Evolutionary conservation across 768 basidiomycete species (phyloP).

Genomic region (Leccinum disarticulatum): DNA sequence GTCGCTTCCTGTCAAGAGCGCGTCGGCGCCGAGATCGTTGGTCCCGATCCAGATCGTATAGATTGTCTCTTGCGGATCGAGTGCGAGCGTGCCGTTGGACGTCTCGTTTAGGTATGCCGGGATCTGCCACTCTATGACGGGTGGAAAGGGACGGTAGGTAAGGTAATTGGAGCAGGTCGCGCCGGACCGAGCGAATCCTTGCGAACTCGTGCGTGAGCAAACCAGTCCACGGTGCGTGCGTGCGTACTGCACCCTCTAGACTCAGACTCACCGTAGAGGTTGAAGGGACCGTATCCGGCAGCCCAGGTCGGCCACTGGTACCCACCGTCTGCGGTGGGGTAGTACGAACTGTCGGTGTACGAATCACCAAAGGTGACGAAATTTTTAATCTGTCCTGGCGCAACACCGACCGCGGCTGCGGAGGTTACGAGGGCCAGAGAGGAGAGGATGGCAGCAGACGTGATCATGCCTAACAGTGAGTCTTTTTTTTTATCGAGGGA

Average conservation of each 20-base stretch:
- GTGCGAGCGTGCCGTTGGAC: slow-evolving; percentile 39
- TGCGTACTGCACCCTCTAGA: neutral
- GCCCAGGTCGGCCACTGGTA: slow-evolving; percentile 63
- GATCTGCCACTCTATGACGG: slow-evolving; percentile 48
- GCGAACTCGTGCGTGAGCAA: neutral
- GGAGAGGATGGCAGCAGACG: neutral
- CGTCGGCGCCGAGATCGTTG: slow-evolving; percentile 57
- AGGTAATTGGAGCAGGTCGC: slow-evolving; percentile 66
- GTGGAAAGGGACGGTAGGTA: slow-evolving; percentile 56
- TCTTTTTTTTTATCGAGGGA: neutral
- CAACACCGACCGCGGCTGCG: slow-evolving; percentile 23
- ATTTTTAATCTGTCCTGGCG: slow-evolving; percentile 53
- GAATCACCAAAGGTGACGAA: slow-evolving; percentile 70
- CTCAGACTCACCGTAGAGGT: slow-evolving; percentile 42
- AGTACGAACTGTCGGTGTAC: slow-evolving; percentile 53
- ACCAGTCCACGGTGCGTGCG: no score
- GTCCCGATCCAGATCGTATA: slow-evolving; percentile 72
- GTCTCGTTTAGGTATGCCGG: slow-evolving; percentile 49
- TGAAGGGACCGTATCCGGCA: slow-evolving; percentile 51
- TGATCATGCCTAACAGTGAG: neutral
- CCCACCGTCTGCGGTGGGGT: slow-evolving; percentile 37
- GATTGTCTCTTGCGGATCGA: slow-evolving; percentile 45
- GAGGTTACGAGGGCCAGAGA: slow-evolving; percentile 11
- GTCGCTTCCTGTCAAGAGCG: slow-evolving; percentile 52
- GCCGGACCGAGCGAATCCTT: slow-evolving; percentile 54